Percentiles rank a stretch among this genome's conserved stretches.
These are phyloP conservation scores for Starmerella stellata DNA, from an alignment of 805 yeast genomes.

Conservation along the genomic window DNA sequence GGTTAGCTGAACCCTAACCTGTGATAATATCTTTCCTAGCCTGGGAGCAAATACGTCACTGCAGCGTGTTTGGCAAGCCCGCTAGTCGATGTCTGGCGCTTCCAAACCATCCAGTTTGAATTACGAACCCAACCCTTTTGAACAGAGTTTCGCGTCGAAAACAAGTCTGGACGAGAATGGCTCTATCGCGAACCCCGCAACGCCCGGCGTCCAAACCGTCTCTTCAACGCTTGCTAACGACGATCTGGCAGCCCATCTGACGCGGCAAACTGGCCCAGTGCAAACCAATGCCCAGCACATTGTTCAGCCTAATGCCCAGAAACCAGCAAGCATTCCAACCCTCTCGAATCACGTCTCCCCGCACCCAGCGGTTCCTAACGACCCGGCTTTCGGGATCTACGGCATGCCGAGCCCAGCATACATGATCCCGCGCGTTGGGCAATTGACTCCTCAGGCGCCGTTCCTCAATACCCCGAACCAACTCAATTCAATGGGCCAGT, in stretches of 20 bases:
- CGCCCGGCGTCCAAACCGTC: no score
- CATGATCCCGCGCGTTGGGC: constrained; percentile 4
- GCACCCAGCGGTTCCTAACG: neutral
- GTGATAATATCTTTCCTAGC: neutral
- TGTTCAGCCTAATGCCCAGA: neutral
- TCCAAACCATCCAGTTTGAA: constrained; percentile 30
- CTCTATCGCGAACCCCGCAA: neutral
- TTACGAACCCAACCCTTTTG: constrained; percentile 88
- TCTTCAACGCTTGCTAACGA: neutral
- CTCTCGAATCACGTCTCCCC: neutral
- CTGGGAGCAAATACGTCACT: neutral
- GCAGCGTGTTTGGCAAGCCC: neutral
- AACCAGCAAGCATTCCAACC: constrained; percentile 1
- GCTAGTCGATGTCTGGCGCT: neutral
- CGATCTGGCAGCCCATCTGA: neutral
- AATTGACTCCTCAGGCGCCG: constrained; percentile 4
- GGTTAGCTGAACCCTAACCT: neutral
- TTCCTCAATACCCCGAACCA: neutral
- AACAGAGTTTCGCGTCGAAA: constrained; percentile 72
- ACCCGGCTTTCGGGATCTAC: neutral
- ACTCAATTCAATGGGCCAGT: neutral
- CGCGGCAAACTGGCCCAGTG: neutral
- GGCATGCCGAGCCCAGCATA: constrained; percentile 6
- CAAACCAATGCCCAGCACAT: no score
- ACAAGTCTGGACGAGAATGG: constrained; percentile 3